Evolutionary conservation across 192 early-diverging fungal species (phyloP), one percentile per base, ranked within the genome.

Genomic region (Lobosporangium transversale): DNA sequence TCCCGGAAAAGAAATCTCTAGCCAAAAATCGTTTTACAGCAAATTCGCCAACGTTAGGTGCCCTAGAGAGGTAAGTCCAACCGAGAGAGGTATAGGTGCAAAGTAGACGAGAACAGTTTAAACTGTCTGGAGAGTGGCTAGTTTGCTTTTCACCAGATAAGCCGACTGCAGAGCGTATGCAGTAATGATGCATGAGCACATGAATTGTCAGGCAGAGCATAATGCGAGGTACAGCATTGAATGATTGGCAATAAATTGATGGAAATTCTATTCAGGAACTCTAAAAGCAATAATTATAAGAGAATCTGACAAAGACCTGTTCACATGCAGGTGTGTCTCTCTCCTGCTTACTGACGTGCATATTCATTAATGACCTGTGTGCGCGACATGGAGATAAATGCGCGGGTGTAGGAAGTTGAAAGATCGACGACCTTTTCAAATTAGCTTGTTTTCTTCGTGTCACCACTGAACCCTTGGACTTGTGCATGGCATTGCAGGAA

Each of bases 61-160:
- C 68, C 37, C 47, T 62, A 47, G 85, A 83, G 53, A 70, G 82
- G 85, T 91, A 89, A 53, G 84, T 81, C 33, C 56, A 81, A 57
- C 84, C 79, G 70, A 93, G 88, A 82, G 90, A 88, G 61, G 83
- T 89, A 83, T 95, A 95, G 31, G 93, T 86, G 82, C 89, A 90
- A 78, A 88, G 26, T 95, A 80, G 69, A 94, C 94, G 48, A 95
- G 91, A 44, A 95, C 83, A 64, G 96, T 95, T 81, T 97, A 94
- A 44, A 80, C 78, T 53, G 96, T 95, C 83, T 97, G 94, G 57
- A 93, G 67, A 8, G 93, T 92, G 27, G 95, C 96, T 23, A 97
- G 73, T 93, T 90, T 83, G 92, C 87, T 80, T 95, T 95, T 93
- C 94, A 96, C 93, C 95, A 94, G 62, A 92, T 88, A 61, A 83